phyloP scores from a whole-genome alignment of 2,329 filamentous ascomycete genomes.

The Thielaviopsis musarum region DNA sequence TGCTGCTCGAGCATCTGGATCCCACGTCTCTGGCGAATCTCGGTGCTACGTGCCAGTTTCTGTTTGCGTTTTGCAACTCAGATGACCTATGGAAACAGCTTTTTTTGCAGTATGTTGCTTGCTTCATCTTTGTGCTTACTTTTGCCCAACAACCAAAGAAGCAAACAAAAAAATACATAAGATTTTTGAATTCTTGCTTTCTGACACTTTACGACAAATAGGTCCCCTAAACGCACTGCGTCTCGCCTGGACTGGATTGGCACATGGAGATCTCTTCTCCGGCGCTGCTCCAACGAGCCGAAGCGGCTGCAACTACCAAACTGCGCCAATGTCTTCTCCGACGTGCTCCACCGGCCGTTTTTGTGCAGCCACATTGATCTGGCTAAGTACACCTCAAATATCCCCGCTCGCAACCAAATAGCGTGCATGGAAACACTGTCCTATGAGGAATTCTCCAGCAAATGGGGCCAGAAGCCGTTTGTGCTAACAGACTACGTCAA shows the following conservation, averaged over 20 bases:
- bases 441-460: constrained; percentile 53
- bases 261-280: constrained; percentile 60
- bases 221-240: constrained; percentile 14
- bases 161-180: no score
- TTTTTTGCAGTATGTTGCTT: constrained; percentile 56
- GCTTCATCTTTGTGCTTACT: background rate
- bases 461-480: constrained; percentile 71
- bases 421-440: constrained; percentile 49
- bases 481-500: constrained; percentile 70
- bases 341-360: constrained; percentile 78
- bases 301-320: constrained; percentile 38
- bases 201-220: constrained; percentile 9
- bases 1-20: constrained; percentile 62
- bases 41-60: constrained; percentile 64
- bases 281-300: constrained; percentile 35
- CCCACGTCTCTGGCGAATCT: constrained; percentile 42
- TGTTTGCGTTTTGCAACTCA: constrained; percentile 68
- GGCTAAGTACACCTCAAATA: constrained; percentile 47
- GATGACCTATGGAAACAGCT: constrained; percentile 84
- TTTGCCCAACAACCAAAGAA: background rate
- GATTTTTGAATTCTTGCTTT: background rate
- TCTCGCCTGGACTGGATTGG: constrained; percentile 18
- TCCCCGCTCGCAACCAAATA: constrained; percentile 61
- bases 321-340: constrained; percentile 72
- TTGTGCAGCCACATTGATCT: constrained; percentile 67